Conservation (phyloP, 2,329 filamentous ascomycete species). For the Fonsecaea monophora region DNA sequence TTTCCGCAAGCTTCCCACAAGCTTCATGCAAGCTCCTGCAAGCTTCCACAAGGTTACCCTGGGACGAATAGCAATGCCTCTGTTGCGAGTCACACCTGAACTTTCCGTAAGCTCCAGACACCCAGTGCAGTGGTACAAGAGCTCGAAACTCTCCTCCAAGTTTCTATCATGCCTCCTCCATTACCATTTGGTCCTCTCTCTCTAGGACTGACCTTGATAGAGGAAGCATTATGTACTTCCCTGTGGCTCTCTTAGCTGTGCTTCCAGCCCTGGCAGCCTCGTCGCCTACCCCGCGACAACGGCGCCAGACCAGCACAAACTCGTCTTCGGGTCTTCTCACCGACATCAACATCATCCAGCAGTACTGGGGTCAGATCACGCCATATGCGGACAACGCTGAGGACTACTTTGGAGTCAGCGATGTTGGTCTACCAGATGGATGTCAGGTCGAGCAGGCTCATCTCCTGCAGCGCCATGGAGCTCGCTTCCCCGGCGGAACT, state of each 20-base stretch:
- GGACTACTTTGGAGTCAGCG: conserved; percentile 46
- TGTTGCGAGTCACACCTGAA: not conserved
- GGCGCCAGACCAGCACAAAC: conserved; percentile 19
- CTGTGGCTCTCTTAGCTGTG: conserved; percentile 15
- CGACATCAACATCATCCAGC: conserved; percentile 46
- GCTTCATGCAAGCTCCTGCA: not conserved
- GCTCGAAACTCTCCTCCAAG: conserved; percentile 8
- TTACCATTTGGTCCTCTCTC: conserved; percentile 1
- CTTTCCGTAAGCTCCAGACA: conserved; percentile 16
- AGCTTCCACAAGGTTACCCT: not conserved
- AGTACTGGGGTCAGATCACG: conserved; percentile 57
- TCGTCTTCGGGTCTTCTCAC: conserved; percentile 40
- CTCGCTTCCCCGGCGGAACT: conserved; percentile 58
- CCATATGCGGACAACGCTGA: conserved; percentile 57
- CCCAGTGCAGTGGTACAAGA: conserved; percentile 12
- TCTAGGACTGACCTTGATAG: not conserved
- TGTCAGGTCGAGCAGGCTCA: conserved; percentile 64
- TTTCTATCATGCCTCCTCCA: conserved; percentile 15
- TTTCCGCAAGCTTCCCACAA: not conserved
- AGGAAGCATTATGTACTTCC: conserved; percentile 17
- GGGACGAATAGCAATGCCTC: not conserved
- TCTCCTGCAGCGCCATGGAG: conserved; percentile 61
- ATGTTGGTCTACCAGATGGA: conserved; percentile 58
- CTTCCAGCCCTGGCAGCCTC: conserved; percentile 22
- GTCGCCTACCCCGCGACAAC: conserved; percentile 21